A percentile compares a stretch with the other conserved stretches of the same genome.
phyloP scores from a whole-genome alignment of 176 grass and related monocot species.

The Coix lacrymajobi region DNA sequence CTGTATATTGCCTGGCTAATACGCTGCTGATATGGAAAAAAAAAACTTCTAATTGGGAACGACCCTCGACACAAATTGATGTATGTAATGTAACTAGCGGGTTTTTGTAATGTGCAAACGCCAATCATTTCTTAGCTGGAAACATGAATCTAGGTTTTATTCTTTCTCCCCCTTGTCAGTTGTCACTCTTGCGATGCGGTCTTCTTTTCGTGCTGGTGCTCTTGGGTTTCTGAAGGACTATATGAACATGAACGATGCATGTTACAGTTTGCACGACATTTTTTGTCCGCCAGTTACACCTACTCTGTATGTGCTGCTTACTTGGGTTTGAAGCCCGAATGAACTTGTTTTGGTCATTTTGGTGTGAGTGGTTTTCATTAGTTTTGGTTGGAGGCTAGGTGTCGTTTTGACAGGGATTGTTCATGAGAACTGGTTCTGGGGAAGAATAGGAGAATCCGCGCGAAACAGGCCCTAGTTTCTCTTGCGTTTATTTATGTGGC shows the following conservation, averaged over 20 bases:
- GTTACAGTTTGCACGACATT: neutral
- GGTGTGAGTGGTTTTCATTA: neutral
- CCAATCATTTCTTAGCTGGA: conserved; percentile 14
- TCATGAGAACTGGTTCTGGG: too few relatives aligned
- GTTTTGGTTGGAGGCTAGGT: neutral
- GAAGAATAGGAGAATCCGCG: too few relatives aligned
- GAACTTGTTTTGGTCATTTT: neutral
- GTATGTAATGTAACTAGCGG: conserved; percentile 31
- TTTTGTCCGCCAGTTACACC: neutral
- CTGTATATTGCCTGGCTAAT: conserved; percentile 12
- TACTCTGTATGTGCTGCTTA: neutral
- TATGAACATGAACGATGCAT: neutral
- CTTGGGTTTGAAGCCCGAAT: neutral
- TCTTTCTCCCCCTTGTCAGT: neutral
- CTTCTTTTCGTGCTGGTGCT: neutral
- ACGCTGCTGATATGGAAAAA: conserved; percentile 12
- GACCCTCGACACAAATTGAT: conserved; percentile 20
- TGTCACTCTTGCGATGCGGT: neutral
- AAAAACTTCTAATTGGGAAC: conserved; percentile 9
- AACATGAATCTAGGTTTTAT: neutral
- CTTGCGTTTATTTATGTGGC: too few relatives aligned
- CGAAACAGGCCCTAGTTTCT: too few relatives aligned
- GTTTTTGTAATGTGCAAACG: conserved; percentile 42
- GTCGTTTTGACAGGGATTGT: neutral
- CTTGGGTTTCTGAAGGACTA: neutral